These are phyloP conservation scores for Colletotrichum nymphaeae DNA, from an alignment of 2,329 filamentous ascomycete genomes.

Conservation along the genomic window DNA sequence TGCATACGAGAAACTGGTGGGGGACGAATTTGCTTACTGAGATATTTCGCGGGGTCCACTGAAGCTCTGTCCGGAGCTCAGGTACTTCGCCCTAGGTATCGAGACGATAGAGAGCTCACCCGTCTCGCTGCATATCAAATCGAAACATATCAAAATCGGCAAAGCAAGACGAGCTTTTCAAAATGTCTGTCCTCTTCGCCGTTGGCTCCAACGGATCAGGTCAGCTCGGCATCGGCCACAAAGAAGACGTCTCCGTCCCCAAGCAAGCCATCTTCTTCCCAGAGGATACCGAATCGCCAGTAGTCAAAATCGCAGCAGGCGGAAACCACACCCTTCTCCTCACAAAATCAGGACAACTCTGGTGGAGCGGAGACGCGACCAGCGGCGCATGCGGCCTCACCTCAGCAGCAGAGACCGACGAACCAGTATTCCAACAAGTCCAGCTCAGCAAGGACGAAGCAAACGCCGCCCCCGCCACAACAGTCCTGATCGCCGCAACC, in stretches of 20 bases:
- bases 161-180: too few relatives aligned
- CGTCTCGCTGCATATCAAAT: too few relatives aligned
- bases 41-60: background rate
- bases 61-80: too few relatives aligned
- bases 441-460: constrained; percentile 44
- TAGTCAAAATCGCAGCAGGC: constrained; percentile 67
- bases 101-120: too few relatives aligned
- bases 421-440: constrained; percentile 53
- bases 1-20: constrained; percentile 30
- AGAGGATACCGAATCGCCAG: constrained; percentile 46
- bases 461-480: constrained; percentile 1
- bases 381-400: constrained; percentile 65
- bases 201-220: constrained; percentile 83
- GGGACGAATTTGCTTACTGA: constrained; percentile 28
- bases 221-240: constrained; percentile 78
- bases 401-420: constrained; percentile 40
- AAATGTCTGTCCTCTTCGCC: constrained; percentile 70
- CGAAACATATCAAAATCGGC: too few relatives aligned
- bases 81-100: too few relatives aligned
- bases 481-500: constrained; percentile 71
- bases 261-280: constrained; percentile 69
- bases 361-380: constrained; percentile 71
- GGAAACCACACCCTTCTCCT: constrained; percentile 90
- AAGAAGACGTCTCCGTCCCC: constrained; percentile 76
- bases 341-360: constrained; percentile 68